These are phyloP conservation scores for Pseudogymnoascus verrucosus DNA, from an alignment of 2,329 filamentous ascomycete species.

Conservation along the genomic window DNA sequence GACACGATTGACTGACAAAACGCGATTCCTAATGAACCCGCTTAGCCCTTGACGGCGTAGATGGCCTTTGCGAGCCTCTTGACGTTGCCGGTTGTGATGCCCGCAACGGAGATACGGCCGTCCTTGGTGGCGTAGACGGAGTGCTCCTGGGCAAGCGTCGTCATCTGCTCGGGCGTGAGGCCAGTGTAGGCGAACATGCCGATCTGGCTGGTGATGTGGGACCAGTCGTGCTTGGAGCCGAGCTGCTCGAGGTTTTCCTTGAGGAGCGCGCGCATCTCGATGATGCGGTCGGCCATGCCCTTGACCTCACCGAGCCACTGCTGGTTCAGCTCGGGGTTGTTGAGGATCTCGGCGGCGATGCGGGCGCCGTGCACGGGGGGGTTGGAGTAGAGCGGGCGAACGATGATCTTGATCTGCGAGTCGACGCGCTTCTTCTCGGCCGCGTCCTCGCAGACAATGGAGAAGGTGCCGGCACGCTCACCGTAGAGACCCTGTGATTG, in stretches of 20 bases:
- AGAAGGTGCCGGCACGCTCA: conserved; percentile 96
- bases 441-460: conserved; percentile 72
- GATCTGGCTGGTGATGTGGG: conserved; percentile 96
- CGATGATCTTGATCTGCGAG: conserved; percentile 96
- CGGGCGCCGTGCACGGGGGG: conserved; percentile 93
- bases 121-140: conserved; percentile 97
- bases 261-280: conserved; percentile 90
- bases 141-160: conserved; percentile 83
- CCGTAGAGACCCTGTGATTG: conserved; percentile 75
- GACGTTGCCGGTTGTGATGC: conserved; percentile 73
- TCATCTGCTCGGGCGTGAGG: conserved; percentile 85
- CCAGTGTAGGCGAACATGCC: conserved; percentile 99
- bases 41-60: conserved; percentile 69
- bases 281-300: conserved; percentile 98
- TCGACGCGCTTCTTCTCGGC: conserved; percentile 95
- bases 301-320: conserved; percentile 97
- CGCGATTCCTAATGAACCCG: background rate
- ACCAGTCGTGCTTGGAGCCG: conserved; percentile 95
- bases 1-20: background rate
- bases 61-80: conserved; percentile 75
- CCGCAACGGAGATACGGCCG: conserved; percentile 77
- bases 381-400: conserved; percentile 96
- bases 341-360: conserved; percentile 86
- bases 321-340: conserved; percentile 73
- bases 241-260: conserved; percentile 93